Percentiles rank a stretch among this genome's conserved stretches.
Evolutionary conservation across 441 rosid species (phyloP).

Genomic region (Sinapis alba): DNA sequence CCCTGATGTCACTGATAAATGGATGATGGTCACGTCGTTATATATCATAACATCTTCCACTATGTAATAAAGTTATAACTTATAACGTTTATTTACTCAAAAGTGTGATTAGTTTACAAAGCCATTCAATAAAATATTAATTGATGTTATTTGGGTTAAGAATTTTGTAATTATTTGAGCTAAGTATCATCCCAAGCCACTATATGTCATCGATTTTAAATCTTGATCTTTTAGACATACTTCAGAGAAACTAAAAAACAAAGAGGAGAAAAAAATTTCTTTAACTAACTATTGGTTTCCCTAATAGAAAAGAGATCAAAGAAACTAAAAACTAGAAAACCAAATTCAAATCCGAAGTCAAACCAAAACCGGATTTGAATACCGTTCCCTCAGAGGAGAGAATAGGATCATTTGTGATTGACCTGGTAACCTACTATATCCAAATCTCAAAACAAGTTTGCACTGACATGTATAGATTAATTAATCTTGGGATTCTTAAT

Average conservation of each 20-base stretch:
- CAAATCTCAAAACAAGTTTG: conserved; percentile 10
- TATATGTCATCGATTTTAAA: background rate
- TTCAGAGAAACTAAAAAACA: too few species aligned
- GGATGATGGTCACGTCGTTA: background rate
- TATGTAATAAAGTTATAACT: background rate
- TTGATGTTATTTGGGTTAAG: background rate
- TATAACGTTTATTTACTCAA: background rate
- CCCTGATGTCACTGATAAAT: background rate
- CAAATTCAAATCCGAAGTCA: background rate
- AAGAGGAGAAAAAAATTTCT: too few species aligned
- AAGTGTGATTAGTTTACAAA: background rate
- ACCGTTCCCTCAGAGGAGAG: background rate
- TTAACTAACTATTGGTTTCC: background rate
- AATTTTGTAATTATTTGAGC: background rate
- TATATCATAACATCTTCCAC: background rate
- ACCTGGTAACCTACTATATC: conserved; percentile 18
- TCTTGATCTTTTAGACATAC: background rate
- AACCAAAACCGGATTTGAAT: background rate
- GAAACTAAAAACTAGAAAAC: background rate
- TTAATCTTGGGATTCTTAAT: conserved; percentile 4
- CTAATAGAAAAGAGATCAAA: background rate
- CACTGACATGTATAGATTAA: background rate
- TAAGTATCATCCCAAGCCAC: background rate
- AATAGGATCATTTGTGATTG: background rate
- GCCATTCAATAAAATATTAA: background rate